phyloP scores from a whole-genome alignment of 345 rosid genomes.

The Gossypium longicalyx region DNA sequence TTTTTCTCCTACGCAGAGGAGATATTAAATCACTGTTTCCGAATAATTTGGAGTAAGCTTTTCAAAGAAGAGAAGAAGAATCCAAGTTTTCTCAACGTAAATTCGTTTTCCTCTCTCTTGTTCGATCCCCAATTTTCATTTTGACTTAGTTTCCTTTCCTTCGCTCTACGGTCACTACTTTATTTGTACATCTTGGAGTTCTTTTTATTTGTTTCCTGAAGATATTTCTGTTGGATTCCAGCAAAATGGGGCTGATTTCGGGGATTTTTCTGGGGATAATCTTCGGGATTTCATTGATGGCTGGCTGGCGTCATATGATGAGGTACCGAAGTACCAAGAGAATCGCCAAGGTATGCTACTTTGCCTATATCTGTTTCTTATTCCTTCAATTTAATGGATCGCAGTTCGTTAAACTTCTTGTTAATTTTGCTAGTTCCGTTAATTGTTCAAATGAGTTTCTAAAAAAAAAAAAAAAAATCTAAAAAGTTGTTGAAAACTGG shows the following conservation, averaged over 20 bases:
- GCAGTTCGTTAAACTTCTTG: not conserved
- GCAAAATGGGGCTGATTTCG: conserved; percentile 85
- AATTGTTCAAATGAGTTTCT: not conserved
- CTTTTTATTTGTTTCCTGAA: conserved; percentile 6
- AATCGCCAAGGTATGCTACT: conserved; percentile 57
- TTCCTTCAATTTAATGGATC: not conserved
- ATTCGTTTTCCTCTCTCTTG: not conserved
- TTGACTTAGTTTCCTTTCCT: conserved; percentile 1
- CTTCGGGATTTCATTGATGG: conserved; percentile 88
- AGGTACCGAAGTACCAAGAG: conserved; percentile 75
- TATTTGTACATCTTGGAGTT: conserved; percentile 5
- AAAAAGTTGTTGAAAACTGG: not conserved
- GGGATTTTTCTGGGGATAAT: conserved; percentile 77
- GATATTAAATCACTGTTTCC: not conserved
- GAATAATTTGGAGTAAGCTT: conserved; percentile 9
- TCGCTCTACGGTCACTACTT: not conserved
- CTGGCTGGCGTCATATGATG: conserved; percentile 96
- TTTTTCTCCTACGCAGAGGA: not conserved
- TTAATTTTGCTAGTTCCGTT: not conserved
- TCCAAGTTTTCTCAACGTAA: not conserved
- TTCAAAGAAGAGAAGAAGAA: not conserved
- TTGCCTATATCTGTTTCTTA: not conserved
- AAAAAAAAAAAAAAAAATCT: not conserved
- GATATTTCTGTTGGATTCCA: conserved; percentile 16
- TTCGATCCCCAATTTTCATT: conserved; percentile 12